Conservation (phyloP, 164 flowering plant genomes). For the Vitis riparia region DNA sequence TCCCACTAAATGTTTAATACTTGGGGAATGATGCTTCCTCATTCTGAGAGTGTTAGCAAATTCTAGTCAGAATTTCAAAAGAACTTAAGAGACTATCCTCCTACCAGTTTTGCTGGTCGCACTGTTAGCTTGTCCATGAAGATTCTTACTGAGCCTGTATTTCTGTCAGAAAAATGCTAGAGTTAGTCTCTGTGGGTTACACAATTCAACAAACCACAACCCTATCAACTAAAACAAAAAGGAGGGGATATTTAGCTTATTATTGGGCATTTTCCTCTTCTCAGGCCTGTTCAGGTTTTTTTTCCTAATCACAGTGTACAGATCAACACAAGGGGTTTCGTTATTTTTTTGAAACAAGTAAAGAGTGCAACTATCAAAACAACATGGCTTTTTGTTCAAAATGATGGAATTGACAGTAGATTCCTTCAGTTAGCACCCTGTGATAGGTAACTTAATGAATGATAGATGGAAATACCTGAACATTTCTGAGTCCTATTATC, state of each 20-base stretch:
- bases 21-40: background rate
- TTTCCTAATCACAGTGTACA: too few species aligned
- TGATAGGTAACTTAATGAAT: background rate
- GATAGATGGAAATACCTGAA: background rate
- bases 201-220: too few species aligned
- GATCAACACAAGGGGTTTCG: too few species aligned
- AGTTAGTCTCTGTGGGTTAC: constrained; percentile 11
- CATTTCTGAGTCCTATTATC: background rate
- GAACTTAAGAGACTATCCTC: constrained; percentile 14
- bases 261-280: too few species aligned
- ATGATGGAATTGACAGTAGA: too few species aligned
- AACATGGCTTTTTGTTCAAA: background rate
- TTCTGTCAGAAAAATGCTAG: constrained; percentile 52
- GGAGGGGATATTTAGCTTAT: too few species aligned
- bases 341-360: too few species aligned
- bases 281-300: too few species aligned
- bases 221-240: too few species aligned
- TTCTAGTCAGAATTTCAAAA: background rate
- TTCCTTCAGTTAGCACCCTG: too few species aligned
- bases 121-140: constrained; percentile 63
- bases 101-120: constrained; percentile 59
- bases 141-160: constrained; percentile 83
- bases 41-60: background rate
- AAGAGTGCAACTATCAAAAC: background rate
- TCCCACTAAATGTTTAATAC: background rate